Conservation (phyloP, 768 basidiomycete species). For the Hebeloma cylindrosporum region DNA sequence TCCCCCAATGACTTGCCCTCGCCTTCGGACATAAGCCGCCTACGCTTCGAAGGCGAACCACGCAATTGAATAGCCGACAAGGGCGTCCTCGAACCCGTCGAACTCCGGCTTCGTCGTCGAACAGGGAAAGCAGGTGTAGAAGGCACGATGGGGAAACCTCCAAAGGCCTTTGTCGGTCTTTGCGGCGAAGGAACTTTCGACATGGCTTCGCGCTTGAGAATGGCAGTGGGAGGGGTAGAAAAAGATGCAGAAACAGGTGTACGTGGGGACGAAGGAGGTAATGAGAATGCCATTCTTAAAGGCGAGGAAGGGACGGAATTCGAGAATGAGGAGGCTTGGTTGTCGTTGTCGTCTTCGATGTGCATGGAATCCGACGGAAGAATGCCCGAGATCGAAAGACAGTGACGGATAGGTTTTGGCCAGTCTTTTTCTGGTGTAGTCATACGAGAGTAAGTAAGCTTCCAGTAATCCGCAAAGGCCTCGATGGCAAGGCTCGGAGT, state of each 20-base stretch:
- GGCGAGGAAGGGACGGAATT: background rate
- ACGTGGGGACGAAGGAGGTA: constrained; percentile 13
- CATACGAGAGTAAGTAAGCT: constrained; percentile 40
- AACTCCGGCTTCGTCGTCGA: constrained; percentile 11
- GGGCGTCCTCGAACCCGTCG: constrained; percentile 16
- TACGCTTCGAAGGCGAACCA: constrained; percentile 34
- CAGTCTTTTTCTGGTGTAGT: constrained; percentile 50
- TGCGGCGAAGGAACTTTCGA: constrained; percentile 24
- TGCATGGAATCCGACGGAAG: constrained; percentile 1
- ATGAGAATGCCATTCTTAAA: constrained; percentile 17
- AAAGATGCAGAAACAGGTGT: constrained; percentile 23
- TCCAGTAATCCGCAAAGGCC: constrained; percentile 67
- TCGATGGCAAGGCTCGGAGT: constrained; percentile 48
- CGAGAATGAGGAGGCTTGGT: no score
- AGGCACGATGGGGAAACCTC: constrained; percentile 21
- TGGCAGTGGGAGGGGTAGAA: constrained; percentile 22
- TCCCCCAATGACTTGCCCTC: constrained; percentile 43
- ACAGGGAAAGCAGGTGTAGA: constrained; percentile 29
- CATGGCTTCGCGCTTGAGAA: constrained; percentile 15
- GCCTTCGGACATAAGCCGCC: constrained; percentile 14
- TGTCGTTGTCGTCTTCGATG: background rate
- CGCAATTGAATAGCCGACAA: constrained; percentile 20
- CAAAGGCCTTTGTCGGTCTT: constrained; percentile 29
- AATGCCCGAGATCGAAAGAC: constrained; percentile 21
- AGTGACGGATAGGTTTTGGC: constrained; percentile 40